phyloP scores from a whole-genome alignment of 1,284 basidiomycete species.

The Tremellales sp. region DNA sequence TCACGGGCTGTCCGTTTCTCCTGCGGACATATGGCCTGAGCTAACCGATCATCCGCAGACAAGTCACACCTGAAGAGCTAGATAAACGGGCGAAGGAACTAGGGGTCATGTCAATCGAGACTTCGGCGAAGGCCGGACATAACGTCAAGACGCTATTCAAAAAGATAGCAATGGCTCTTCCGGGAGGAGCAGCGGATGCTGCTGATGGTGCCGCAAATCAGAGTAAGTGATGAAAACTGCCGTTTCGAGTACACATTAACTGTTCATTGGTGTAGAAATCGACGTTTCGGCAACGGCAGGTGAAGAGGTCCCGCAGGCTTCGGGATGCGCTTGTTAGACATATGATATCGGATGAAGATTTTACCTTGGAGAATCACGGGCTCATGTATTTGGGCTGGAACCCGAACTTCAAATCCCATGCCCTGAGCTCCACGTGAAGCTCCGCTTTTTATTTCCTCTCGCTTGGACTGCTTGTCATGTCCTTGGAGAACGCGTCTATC shows the following conservation, averaged over 20 bases:
- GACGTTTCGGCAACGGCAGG: slow-evolving; percentile 43
- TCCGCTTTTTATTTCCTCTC: too few species aligned
- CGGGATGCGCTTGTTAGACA: slow-evolving; percentile 47
- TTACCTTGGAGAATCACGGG: too few species aligned
- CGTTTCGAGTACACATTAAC: background rate
- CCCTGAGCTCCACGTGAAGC: too few species aligned
- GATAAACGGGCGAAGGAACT: slow-evolving; percentile 89
- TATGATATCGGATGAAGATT: too few species aligned
- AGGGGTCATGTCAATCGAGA: slow-evolving; percentile 98
- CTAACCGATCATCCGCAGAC: slow-evolving; percentile 53
- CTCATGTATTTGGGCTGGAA: too few species aligned
- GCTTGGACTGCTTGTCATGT: too few species aligned
- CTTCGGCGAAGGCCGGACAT: slow-evolving; percentile 97
- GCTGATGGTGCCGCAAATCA: slow-evolving; percentile 59
- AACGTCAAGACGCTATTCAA: slow-evolving; percentile 98
- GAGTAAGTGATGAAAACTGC: slow-evolving; percentile 32
- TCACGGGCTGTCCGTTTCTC: background rate
- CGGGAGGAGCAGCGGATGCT: slow-evolving; percentile 84
- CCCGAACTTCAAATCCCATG: too few species aligned
- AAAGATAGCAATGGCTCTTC: slow-evolving; percentile 97
- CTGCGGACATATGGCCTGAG: background rate
- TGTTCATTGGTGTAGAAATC: slow-evolving; percentile 38
- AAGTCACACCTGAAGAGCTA: slow-evolving; percentile 98
- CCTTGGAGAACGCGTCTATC: too few species aligned
- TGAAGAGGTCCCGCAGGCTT: slow-evolving; percentile 42